phyloP scores from a whole-genome alignment of 2,329 filamentous ascomycete genomes.

The Elsinoe ampelina region DNA sequence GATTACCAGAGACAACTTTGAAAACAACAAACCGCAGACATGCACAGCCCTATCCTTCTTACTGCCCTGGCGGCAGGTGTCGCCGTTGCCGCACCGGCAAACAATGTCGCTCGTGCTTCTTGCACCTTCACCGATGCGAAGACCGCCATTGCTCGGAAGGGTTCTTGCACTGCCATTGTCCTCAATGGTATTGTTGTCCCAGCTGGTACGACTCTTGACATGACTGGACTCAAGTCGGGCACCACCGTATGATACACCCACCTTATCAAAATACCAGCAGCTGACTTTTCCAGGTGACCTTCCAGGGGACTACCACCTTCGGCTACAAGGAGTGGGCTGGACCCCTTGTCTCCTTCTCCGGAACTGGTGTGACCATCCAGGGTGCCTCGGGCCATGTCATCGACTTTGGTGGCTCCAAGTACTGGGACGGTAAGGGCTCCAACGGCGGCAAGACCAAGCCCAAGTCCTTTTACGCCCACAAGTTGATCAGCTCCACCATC shows the following conservation, averaged over 20 bases:
- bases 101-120: slow-evolving; percentile 6
- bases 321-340: slow-evolving; percentile 57
- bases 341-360: slow-evolving; percentile 53
- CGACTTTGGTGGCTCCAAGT: slow-evolving; percentile 47
- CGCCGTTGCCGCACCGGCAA: slow-evolving; percentile 14
- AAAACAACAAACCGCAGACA: slow-evolving; percentile 4
- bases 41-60: slow-evolving; percentile 15
- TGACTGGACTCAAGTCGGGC: slow-evolving; percentile 27
- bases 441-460: slow-evolving; percentile 56
- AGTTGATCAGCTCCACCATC: slow-evolving; percentile 43
- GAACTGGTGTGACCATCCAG: slow-evolving; percentile 45
- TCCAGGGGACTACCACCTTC: slow-evolving; percentile 58
- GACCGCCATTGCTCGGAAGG: slow-evolving; percentile 15
- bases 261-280: not conserved
- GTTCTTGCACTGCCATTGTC: slow-evolving; percentile 30
- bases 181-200: slow-evolving; percentile 31
- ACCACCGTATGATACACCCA: slow-evolving; percentile 24
- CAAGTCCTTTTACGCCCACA: slow-evolving; percentile 52
- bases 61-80: slow-evolving; percentile 14
- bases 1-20: slow-evolving; percentile 4
- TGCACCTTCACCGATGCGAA: slow-evolving; percentile 18
- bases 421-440: slow-evolving; percentile 53
- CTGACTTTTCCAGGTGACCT: slow-evolving; percentile 40
- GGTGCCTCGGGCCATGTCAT: slow-evolving; percentile 45
- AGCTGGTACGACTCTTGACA: slow-evolving; percentile 30